These are phyloP conservation scores for Auricularia heimuer DNA, from an alignment of 768 basidiomycete genomes.

Conservation along the genomic window DNA sequence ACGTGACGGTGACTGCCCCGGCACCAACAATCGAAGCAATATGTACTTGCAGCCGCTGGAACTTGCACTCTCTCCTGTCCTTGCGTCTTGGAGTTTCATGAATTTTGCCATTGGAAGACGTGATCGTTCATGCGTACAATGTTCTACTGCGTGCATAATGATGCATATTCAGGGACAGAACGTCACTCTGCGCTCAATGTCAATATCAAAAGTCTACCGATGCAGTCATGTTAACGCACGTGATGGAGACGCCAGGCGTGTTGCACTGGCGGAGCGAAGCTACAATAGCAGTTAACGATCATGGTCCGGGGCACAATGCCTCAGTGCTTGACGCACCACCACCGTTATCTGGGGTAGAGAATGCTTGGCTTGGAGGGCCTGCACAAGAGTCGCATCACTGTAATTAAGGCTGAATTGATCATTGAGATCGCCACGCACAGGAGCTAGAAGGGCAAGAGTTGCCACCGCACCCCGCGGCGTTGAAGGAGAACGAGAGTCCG, in stretches of 20 bases:
- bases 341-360: neutral
- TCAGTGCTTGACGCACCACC: neutral
- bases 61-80: too few species aligned
- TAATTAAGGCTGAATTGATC: neutral
- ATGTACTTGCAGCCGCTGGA: too few species aligned
- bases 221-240: neutral
- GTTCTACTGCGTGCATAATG: too few species aligned
- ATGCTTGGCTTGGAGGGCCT: neutral
- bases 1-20: too few species aligned
- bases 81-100: too few species aligned
- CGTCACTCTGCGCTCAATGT: too few species aligned
- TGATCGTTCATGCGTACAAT: too few species aligned
- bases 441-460: neutral
- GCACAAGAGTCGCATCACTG: neutral
- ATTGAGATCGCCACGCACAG: neutral
- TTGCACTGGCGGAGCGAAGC: neutral
- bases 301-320: neutral
- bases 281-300: neutral
- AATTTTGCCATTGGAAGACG: too few species aligned
- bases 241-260: neutral
- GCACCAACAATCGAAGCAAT: too few species aligned
- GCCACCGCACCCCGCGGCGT: neutral
- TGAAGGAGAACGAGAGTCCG: neutral
- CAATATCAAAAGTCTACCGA: too few species aligned
- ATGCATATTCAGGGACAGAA: too few species aligned